Percentiles rank a stretch among this genome's conserved stretches.
phyloP scores from a whole-genome alignment of 2,329 filamentous ascomycete genomes.

The Sordariomycetes sp. region DNA sequence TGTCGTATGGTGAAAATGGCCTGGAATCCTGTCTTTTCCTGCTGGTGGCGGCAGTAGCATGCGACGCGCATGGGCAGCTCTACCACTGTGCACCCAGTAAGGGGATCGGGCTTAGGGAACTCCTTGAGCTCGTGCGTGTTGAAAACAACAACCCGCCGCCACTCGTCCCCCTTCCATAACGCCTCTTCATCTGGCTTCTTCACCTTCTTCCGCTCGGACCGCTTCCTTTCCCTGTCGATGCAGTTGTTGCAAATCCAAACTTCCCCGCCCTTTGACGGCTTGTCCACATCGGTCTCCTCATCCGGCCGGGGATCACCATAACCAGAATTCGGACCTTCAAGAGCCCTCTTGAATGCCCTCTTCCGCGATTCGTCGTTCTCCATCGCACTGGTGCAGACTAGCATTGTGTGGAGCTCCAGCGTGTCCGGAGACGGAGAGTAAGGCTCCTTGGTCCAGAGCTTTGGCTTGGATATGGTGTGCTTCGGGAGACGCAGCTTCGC shows the following conservation, averaged over 20 bases:
- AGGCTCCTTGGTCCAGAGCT: constrained; percentile 67
- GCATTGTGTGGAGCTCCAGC: constrained; percentile 66
- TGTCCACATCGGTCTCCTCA: constrained; percentile 50
- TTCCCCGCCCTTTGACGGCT: constrained; percentile 80
- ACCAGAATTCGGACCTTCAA: constrained; percentile 8
- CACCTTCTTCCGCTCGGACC: constrained; percentile 83
- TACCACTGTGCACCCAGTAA: constrained; percentile 58
- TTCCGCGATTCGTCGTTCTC: constrained; percentile 55
- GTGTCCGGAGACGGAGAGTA: constrained; percentile 60
- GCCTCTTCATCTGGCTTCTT: constrained; percentile 91
- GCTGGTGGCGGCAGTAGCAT: constrained; percentile 92
- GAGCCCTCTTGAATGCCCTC: constrained; percentile 52
- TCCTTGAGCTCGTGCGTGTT: constrained; percentile 83
- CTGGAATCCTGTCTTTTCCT: constrained; percentile 82
- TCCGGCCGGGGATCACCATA: constrained; percentile 16
- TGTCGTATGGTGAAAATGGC: constrained; percentile 92
- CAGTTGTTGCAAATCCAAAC: constrained; percentile 89
- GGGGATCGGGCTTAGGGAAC: constrained; percentile 50
- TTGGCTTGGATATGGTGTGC: constrained; percentile 90
- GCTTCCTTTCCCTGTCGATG: constrained; percentile 81
- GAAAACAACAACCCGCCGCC: constrained; percentile 77
- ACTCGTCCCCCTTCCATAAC: constrained; percentile 71
- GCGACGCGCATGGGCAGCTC: constrained; percentile 91
- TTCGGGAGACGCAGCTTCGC: constrained; percentile 77
- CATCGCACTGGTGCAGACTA: constrained; percentile 92